phyloP scores from a whole-genome alignment of 208 protist species.

The Plasmodiophora brassicae region DNA sequence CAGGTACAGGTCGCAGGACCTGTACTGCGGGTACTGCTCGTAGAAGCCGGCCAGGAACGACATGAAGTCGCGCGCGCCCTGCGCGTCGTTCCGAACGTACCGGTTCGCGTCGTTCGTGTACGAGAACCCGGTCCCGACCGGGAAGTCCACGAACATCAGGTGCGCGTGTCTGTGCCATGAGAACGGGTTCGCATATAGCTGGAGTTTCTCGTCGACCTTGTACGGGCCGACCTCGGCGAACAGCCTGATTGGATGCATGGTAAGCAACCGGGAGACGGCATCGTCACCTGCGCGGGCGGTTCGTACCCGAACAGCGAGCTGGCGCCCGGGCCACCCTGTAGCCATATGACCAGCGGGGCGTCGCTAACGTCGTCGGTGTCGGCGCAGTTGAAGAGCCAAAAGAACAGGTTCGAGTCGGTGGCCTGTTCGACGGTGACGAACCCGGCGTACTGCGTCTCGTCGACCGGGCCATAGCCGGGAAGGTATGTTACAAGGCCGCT shows the following conservation, averaged over 20 bases:
- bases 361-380: not conserved
- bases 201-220: not conserved
- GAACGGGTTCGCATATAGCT: not conserved
- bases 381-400: not conserved
- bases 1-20: not conserved
- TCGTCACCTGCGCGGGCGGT: too few relatives aligned
- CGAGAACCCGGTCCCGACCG: constrained; percentile 18
- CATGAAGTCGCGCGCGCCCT: not conserved
- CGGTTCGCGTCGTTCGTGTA: not conserved
- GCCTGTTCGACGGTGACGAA: not conserved
- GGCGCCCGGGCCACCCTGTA: constrained; percentile 26
- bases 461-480: not conserved
- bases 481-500: not conserved
- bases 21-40: not conserved
- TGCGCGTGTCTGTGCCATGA: not conserved
- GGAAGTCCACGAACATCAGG: constrained; percentile 22
- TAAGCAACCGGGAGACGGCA: too few relatives aligned
- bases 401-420: not conserved
- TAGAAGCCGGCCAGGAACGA: not conserved
- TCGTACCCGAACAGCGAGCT: constrained; percentile 5
- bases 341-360: constrained; percentile 30
- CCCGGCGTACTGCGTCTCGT: not conserved
- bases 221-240: not conserved
- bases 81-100: not conserved
- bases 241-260: too few relatives aligned